Percentiles rank a stretch among this genome's conserved stretches.
Conservation (phyloP, 2,329 filamentous ascomycete species). For the Pestalotiopsis sp. region DNA sequence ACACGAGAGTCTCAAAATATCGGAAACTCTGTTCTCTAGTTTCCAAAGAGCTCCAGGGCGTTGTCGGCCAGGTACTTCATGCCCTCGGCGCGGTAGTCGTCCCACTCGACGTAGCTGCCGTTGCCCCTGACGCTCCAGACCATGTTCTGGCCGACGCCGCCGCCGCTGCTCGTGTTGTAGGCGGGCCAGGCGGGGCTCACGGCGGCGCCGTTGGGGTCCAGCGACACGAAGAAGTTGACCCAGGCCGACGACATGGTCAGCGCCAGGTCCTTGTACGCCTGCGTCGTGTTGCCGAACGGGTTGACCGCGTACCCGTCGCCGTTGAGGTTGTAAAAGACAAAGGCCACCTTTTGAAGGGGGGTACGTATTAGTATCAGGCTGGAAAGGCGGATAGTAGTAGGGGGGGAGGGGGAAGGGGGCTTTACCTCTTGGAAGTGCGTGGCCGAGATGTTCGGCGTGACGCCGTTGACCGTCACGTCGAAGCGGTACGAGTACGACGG, state of each 20-base stretch:
- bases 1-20: too few species aligned
- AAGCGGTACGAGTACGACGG: constrained; percentile 36
- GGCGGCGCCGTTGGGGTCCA: constrained; percentile 50
- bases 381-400: too few species aligned
- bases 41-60: constrained; percentile 29
- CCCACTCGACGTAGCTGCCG: constrained; percentile 28
- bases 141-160: constrained; percentile 26
- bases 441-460: constrained; percentile 22
- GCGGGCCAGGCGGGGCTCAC: constrained; percentile 27
- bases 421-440: constrained; percentile 44
- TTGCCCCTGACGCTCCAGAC: constrained; percentile 30
- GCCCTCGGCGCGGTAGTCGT: constrained; percentile 31
- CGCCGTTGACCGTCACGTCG: constrained; percentile 31
- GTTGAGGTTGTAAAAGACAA: constrained; percentile 42
- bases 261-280: constrained; percentile 28
- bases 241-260: constrained; percentile 32
- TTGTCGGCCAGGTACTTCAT: constrained; percentile 33
- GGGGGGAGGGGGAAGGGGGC: not conserved
- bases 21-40: too few species aligned
- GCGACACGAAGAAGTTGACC: constrained; percentile 52
- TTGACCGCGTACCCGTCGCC: constrained; percentile 34
- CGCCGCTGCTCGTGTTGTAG: constrained; percentile 21
- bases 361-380: not conserved
- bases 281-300: constrained; percentile 32
- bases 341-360: constrained; percentile 22